A percentile compares a stretch with the other conserved stretches of the same genome.
Evolutionary conservation across 805 yeast genomes (phyloP).

Genomic region (Dipodascus geniculatus): DNA sequence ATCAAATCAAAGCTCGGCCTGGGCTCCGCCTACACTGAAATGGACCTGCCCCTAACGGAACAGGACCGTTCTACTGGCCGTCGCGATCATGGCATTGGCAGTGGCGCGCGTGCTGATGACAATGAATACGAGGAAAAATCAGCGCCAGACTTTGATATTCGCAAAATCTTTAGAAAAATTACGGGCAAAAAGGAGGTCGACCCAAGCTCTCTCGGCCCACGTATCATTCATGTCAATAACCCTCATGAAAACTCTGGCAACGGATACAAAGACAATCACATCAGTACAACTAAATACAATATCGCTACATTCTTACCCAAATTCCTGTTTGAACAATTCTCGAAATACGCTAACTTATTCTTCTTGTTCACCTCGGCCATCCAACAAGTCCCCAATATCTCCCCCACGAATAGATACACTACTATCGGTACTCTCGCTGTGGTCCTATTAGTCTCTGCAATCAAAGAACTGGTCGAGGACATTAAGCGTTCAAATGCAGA

Average conservation of each 20-base stretch:
- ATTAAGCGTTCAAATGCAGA: slow-evolving; percentile 81
- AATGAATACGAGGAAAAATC: slow-evolving; percentile 9
- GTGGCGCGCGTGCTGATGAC: slow-evolving; percentile 9
- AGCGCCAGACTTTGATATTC: slow-evolving; percentile 24
- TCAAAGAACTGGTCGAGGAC: slow-evolving; percentile 87
- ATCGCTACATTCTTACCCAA: slow-evolving; percentile 88
- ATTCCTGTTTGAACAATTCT: slow-evolving; percentile 90
- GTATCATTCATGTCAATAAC: slow-evolving; percentile 61
- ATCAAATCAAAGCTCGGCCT: slow-evolving; percentile 19
- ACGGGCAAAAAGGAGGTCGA: slow-evolving; percentile 19
- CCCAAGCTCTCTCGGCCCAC: slow-evolving; percentile 35
- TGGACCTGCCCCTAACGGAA: slow-evolving; percentile 23
- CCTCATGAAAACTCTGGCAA: slow-evolving; percentile 39
- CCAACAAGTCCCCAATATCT: slow-evolving; percentile 93
- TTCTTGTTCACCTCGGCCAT: slow-evolving; percentile 84
- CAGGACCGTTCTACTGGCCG: slow-evolving; percentile 2
- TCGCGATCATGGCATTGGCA: neutral
- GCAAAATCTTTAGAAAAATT: slow-evolving; percentile 22
- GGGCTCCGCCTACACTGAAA: slow-evolving; percentile 17
- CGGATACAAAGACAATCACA: slow-evolving; percentile 67
- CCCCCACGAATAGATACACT: slow-evolving; percentile 93
- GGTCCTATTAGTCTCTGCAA: slow-evolving; percentile 81
- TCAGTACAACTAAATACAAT: slow-evolving; percentile 92
- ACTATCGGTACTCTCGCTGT: slow-evolving; percentile 83
- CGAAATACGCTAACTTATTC: slow-evolving; percentile 92